Percentiles rank a stretch among this genome's conserved stretches.
phyloP scores from a whole-genome alignment of 2,329 filamentous ascomycete genomes.

The Teratosphaeriaceae sp. region DNA sequence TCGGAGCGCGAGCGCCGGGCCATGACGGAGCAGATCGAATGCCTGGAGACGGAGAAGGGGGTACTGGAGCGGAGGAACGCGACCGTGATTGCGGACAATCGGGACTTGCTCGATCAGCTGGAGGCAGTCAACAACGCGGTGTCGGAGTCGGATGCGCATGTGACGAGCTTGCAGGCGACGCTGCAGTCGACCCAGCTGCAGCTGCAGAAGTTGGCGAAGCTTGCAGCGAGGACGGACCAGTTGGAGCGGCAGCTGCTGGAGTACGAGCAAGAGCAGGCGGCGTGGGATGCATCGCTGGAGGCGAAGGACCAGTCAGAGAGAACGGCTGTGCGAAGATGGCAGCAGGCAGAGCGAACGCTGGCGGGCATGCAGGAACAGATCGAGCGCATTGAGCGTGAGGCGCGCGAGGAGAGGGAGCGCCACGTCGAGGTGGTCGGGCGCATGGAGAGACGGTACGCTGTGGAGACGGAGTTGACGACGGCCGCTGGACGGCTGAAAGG shows the following conservation, averaged over 20 bases:
- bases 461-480: slow-evolving; percentile 74
- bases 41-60: slow-evolving; percentile 65
- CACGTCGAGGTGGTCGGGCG: slow-evolving; percentile 75
- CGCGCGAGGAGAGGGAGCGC: slow-evolving; percentile 69
- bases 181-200: slow-evolving; percentile 72
- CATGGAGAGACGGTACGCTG: slow-evolving; percentile 74
- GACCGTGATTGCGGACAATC: slow-evolving; percentile 74
- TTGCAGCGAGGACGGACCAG: slow-evolving; percentile 67
- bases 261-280: slow-evolving; percentile 74
- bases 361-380: slow-evolving; percentile 77
- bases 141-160: slow-evolving; percentile 69
- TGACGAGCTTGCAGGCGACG: slow-evolving; percentile 68
- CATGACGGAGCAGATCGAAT: slow-evolving; percentile 65
- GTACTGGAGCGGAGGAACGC: slow-evolving; percentile 69
- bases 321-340: slow-evolving; percentile 75
- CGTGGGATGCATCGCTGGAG: slow-evolving; percentile 61
- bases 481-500: slow-evolving; percentile 76
- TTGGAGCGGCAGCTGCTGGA: slow-evolving; percentile 73
- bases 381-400: slow-evolving; percentile 80
- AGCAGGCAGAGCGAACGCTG: slow-evolving; percentile 73
- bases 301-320: slow-evolving; percentile 67
- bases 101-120: slow-evolving; percentile 71
- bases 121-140: slow-evolving; percentile 77
- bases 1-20: slow-evolving; percentile 76
- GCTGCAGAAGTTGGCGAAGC: slow-evolving; percentile 64